Base-by-base conservation (phyloP, 2,329 filamentous ascomycete species). In the Gyromitra esculenta region DNA sequence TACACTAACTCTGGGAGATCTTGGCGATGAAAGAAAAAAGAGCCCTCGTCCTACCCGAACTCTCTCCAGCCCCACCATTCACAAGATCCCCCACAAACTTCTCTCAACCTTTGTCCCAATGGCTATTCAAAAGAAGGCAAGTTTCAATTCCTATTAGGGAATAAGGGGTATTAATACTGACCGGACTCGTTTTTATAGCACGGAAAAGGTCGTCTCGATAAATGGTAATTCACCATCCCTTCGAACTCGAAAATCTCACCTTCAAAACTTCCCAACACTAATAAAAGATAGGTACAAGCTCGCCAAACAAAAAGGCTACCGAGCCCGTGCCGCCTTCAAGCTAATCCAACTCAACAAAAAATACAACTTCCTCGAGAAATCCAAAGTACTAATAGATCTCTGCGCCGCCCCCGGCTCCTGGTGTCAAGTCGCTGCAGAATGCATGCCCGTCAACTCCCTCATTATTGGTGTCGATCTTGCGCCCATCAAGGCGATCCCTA, bases 291-390 rank as follows among this genome's bases (percentile, higher is more conserved):
- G 79, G 79, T 99, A 98, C 86, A 95, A 94, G 83, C 90, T 98
- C 82, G 96, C 96, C 78, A 99, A 99, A 85, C 96, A 99, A 84
- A 98, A 97, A 85, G 96, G 96, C 78, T 99, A 97, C 83, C 89
- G 96, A 82, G 95, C 96, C 78, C 89, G 96, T 88, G 94, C 96
- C 81, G 94, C 96, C 73, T 98, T 98, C 88, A 99, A 99, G 86
- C 86, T 99, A 81, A 95, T 99, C 81, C 95, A 99, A 84, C 87
- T 99, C 81, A 99, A 99, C 86, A 97, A 98, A 86, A 98, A 97
- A 84, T 99, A 97, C 91, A 92, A 93, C 80, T 99, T 99, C 85
- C 87, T 99, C 81, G 94, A 98, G 84, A 95, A 96, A 87, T 96
- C 93, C 85, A 97, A 93, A 86, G 96, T 98, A 81, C 87, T 97